These are phyloP conservation scores for Melocanna baccifera DNA, from an alignment of 176 grass and related monocot species.

Conservation along the genomic window DNA sequence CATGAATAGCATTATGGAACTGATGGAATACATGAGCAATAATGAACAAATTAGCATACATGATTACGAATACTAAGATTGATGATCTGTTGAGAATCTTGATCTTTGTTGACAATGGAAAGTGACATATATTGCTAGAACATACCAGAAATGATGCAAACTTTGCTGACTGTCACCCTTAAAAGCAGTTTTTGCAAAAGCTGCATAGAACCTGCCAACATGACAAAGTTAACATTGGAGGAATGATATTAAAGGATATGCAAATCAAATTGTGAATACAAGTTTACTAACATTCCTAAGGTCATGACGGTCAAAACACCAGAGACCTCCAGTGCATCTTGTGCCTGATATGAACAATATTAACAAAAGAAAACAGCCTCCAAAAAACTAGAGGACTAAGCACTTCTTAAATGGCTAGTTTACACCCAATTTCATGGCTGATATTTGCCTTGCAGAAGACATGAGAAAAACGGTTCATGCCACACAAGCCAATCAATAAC, in stretches of 20 bases:
- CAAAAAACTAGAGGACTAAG: neutral
- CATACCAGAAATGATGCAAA: constrained; percentile 96
- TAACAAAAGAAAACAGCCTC: constrained; percentile 13
- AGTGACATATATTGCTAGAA: constrained; percentile 20
- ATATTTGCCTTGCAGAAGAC: neutral
- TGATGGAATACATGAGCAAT: neutral
- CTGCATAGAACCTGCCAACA: constrained; percentile 85
- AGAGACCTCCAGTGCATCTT: constrained; percentile 78
- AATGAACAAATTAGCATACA: neutral
- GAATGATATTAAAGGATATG: neutral
- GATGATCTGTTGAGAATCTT: neutral
- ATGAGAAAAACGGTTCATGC: neutral
- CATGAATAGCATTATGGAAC: neutral
- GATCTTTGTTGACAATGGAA: neutral
- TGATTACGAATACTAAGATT: constrained; percentile 10
- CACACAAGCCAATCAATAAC: neutral
- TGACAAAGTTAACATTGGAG: constrained; percentile 23
- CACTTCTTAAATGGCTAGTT: neutral
- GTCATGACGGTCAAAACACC: constrained; percentile 97
- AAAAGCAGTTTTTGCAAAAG: constrained; percentile 97
- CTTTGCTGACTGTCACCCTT: constrained; percentile 90
- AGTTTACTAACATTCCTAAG: constrained; percentile 88
- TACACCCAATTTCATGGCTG: neutral
- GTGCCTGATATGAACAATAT: constrained; percentile 55
- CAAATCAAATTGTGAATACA: constrained; percentile 29